Evolutionary conservation across 2,329 filamentous ascomycete genomes (phyloP), one percentile per base, ranked within the genome.

Genomic region (Bimuria novae-zelandiae): DNA sequence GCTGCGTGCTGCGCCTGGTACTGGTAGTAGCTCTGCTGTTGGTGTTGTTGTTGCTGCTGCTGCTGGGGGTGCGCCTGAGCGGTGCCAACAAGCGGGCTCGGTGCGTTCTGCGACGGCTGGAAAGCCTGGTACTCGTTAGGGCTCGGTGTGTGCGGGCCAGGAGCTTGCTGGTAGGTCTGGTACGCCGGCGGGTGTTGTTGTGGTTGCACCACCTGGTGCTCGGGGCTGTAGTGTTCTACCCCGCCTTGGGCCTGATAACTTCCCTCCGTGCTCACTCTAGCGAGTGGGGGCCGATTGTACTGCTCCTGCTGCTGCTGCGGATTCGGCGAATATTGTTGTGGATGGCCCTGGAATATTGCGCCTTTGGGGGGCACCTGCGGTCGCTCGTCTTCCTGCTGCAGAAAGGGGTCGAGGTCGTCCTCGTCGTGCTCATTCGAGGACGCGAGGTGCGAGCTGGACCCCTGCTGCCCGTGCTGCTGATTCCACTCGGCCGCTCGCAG

Each of bases 161-260:
- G 44, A 10, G 32, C 48, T n/a, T 65, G 67, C 50, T 64, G 63
- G 59, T 72, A 72, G 55, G 54, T 64, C 33, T 70, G 67, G 47
- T 72, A 72, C 39, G 60, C 62, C 33, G 62, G 61, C 40, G 62
- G 63, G 29, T 63, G 67, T 50, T 67, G 69, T 62, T 57, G 66
- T 57, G 58, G 63, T 53, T 65, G 65, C 29, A 61, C 59, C 37
- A 59, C 58, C 46, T 70, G 66, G 51, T 72, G 69, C 61, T 73
- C 69, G 40, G 72, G 66, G 66, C 71, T 73, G 65, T 73, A 73
- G 53, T 69, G 70, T 17, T 72, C 67, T 69, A 70, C 71, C 68
- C 71, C 70, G 64, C 70, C 68, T 58, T 71, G 68, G 45, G 68
- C 62, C 53, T 67, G 66, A 57, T 72, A 71, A 64, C 69, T 73